These are phyloP conservation scores for Quercus lobata DNA, from an alignment of 331 rosid genomes.

Conservation along the genomic window DNA sequence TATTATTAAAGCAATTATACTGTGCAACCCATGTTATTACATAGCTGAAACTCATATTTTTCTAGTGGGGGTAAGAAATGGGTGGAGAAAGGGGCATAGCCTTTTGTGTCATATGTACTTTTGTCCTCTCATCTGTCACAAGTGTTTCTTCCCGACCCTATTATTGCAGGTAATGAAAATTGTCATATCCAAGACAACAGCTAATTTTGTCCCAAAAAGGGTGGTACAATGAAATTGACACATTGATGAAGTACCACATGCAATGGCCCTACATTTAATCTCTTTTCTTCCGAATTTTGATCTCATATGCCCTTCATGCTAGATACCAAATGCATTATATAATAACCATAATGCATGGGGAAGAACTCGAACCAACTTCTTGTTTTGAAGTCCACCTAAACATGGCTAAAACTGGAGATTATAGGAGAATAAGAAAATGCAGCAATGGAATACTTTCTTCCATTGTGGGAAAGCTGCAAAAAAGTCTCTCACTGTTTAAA, in stretches of 20 bases:
- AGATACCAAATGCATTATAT: background rate
- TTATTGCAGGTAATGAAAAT: constrained; percentile 14
- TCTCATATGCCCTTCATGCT: background rate
- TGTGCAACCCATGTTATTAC: too few species aligned
- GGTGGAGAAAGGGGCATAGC: background rate
- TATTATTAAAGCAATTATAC: background rate
- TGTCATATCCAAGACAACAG: constrained; percentile 4
- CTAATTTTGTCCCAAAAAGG: constrained; percentile 13
- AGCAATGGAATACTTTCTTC: constrained; percentile 18
- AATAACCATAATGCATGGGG: background rate
- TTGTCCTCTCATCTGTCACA: constrained; percentile 5
- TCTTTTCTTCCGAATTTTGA: background rate
- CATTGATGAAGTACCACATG: constrained; percentile 33
- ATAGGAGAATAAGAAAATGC: constrained; percentile 24
- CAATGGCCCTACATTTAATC: constrained; percentile 25
- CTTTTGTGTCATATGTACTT: background rate
- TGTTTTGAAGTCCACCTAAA: background rate
- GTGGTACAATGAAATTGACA: constrained; percentile 24
- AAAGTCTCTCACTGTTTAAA: constrained; percentile 6
- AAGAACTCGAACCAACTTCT: background rate
- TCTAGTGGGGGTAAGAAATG: constrained; percentile 6
- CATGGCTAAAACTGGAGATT: constrained; percentile 30
- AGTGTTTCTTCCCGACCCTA: constrained; percentile 6
- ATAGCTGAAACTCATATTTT: too few species aligned
- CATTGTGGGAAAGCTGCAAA: constrained; percentile 25